Evolutionary conservation across 345 rosid species (phyloP), one percentile per base, ranked within the genome.

Genomic region (Acer negundo): DNA sequence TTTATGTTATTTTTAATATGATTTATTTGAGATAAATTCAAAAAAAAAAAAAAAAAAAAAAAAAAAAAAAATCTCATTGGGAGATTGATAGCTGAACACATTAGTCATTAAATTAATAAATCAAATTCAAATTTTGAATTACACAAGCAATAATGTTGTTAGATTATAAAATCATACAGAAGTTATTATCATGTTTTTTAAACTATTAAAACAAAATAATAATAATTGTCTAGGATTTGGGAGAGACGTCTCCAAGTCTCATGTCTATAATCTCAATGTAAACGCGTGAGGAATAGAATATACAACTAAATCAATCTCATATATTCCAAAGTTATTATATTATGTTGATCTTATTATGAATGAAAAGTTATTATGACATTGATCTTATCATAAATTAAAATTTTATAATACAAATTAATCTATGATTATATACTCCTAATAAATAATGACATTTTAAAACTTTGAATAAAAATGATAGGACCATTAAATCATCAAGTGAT

Each of bases 121-220:
- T 58, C n/a, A 38, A 20, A 38, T 58, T 53, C 51, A 62, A 49
- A 17, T 11, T 74, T 74, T 62, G 62, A 63, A 74, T 19, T 63
- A 46, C 61, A 26, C 6, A 46, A 15, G 24, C 49, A 62, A 62
- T 42, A 13, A 17, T 22, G 17, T 15, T 31, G 17, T 10, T 6
- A 6, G 10, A 5, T 17, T 28, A 74, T 9, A 11, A 46, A 47
- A 15, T 74, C 51, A 38, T 22, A 7, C 4, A 24, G 62, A 61
- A 58, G 26, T 49, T 49, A 69, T 13, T 46, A 38, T 3, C 22
- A 46, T 26, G 38, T 35, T 35, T 35, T 35, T 4, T 35, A 35
- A 35, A 35, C 38, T 35, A 35, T 35, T 35, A 35, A 35, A 35
- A 35, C 38, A 35, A 4, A 35, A 35, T 35, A 35, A 35, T 35